Conservation (phyloP, 1,284 basidiomycete genomes). For the Pseudozyma thailandica region DNA sequence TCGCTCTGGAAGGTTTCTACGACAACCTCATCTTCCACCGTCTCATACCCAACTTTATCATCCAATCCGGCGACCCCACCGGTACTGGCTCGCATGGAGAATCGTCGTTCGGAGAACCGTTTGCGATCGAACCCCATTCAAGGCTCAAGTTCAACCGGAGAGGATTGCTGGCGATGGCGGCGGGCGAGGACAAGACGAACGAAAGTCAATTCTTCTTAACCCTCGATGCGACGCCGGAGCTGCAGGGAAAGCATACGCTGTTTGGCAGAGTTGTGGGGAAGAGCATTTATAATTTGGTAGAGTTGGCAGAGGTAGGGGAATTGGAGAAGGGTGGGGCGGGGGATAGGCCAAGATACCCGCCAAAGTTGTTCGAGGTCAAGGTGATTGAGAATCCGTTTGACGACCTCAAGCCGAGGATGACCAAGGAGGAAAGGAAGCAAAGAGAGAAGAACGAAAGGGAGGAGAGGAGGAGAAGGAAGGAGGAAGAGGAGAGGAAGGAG, state of each 20-base stretch:
- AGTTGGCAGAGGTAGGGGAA: conserved; percentile 82
- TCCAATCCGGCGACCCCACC: conserved; percentile 94
- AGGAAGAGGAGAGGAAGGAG: conserved; percentile 28
- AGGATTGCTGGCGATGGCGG: conserved; percentile 92
- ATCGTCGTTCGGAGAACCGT: conserved; percentile 75
- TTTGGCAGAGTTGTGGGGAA: conserved; percentile 58
- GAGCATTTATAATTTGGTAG: conserved; percentile 69
- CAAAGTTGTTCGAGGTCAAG: conserved; percentile 83
- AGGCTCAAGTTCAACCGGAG: conserved; percentile 82
- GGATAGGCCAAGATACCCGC: conserved; percentile 87
- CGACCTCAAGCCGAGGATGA: conserved; percentile 95
- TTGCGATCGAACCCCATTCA: conserved; percentile 92
- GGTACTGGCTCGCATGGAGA: conserved; percentile 86
- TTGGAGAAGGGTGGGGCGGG: conserved; percentile 72
- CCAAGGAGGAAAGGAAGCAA: conserved; percentile 84
- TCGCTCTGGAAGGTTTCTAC: conserved; percentile 95
- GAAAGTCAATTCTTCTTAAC: conserved; percentile 69
- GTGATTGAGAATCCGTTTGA: conserved; percentile 92
- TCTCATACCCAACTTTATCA: conserved; percentile 85
- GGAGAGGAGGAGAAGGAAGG: conserved; percentile 69
- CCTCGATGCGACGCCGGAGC: conserved; percentile 63
- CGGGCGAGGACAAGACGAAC: conserved; percentile 70
- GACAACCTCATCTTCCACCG: conserved; percentile 94
- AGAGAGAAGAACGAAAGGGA: conserved; percentile 82
- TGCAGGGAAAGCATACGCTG: conserved; percentile 64